A percentile compares a stretch with the other conserved stretches of the same genome.
Conservation (phyloP, 441 rosid genomes). For the Gossypium davidsonii region DNA sequence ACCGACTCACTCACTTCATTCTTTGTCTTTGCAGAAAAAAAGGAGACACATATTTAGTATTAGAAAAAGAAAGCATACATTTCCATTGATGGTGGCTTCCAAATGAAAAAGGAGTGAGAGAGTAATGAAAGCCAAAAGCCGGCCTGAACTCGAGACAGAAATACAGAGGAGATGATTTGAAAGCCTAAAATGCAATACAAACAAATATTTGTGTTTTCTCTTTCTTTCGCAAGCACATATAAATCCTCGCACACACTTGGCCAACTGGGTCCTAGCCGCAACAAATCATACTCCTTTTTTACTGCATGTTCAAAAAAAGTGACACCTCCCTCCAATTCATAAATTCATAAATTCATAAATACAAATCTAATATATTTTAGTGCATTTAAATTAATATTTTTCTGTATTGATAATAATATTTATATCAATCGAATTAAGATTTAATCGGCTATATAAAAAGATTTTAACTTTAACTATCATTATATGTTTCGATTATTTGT, state of each 20-base stretch:
- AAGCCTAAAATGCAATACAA: not conserved
- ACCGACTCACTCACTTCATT: slow-evolving; percentile 6
- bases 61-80: slow-evolving; percentile 20
- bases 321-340: no score
- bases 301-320: no score
- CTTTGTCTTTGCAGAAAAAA: not conserved
- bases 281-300: not conserved
- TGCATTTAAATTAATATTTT: rapidly evolving
- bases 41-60: not conserved
- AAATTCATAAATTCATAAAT: no score
- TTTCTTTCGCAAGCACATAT: slow-evolving; percentile 23
- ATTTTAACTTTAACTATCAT: no score
- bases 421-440: no score
- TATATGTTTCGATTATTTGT: no score
- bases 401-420: no score
- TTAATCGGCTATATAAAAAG: no score
- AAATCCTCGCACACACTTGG: slow-evolving; percentile 18
- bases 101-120: slow-evolving; percentile 21
- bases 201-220: not conserved
- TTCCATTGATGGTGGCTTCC: slow-evolving; percentile 27
- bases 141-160: slow-evolving; percentile 20
- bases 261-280: slow-evolving; percentile 22
- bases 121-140: slow-evolving; percentile 48
- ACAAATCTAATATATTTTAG: no score
- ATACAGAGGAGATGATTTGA: slow-evolving; percentile 13